Conservation (phyloP, 75 land plant species). For the Cunninghamia lanceolata region DNA sequence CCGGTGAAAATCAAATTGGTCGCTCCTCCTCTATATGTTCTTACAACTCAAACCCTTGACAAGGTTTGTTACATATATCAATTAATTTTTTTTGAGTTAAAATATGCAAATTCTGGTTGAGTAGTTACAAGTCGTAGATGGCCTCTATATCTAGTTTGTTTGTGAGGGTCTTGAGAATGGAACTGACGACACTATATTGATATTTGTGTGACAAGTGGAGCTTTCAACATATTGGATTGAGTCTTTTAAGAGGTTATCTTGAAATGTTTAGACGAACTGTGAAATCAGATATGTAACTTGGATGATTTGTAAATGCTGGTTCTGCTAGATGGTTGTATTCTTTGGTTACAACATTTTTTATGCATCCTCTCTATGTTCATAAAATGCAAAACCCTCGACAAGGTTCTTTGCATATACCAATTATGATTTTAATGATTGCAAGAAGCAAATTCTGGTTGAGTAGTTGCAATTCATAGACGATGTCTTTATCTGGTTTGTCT, state of each 20-base stretch:
- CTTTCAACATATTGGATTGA: background rate
- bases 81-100: too few species aligned
- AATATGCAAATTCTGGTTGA: too few species aligned
- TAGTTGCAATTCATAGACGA: too few species aligned
- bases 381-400: constrained; percentile 94
- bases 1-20: constrained; percentile 95
- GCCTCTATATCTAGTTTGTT: too few species aligned
- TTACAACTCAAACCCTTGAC: constrained; percentile 96
- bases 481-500: too few species aligned
- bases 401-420: constrained; percentile 38
- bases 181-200: too few species aligned
- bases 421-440: too few species aligned
- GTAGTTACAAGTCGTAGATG: too few species aligned
- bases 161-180: too few species aligned
- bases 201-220: too few species aligned
- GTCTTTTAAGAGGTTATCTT: background rate
- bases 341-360: background rate
- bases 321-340: background rate
- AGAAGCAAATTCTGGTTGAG: too few species aligned
- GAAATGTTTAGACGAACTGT: background rate
- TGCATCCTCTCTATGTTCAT: constrained; percentile 68
- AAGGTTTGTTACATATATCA: constrained; percentile 48
- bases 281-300: background rate
- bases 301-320: background rate
- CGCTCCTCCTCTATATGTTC: constrained; percentile 96